Evolutionary conservation across 2,329 filamentous ascomycete genomes (phyloP), one percentile per base, ranked within the genome.

Genomic region (Pseudogymnoascus destructans): DNA sequence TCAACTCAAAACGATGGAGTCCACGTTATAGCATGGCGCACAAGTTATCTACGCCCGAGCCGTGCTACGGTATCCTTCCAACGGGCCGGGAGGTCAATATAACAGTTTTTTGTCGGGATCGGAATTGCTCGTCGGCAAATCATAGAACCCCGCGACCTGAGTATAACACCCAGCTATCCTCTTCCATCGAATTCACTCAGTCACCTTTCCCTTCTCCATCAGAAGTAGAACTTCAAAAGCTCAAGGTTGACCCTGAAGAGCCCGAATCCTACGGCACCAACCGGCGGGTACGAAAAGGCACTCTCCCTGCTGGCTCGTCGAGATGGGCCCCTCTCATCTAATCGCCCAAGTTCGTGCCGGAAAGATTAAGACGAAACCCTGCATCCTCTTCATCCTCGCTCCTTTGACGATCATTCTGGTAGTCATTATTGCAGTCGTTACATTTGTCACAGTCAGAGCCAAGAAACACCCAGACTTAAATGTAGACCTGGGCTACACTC

Each of bases 61-160:
- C 61, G 79, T 95, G 3, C 79, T 84, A 64, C 76, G 77, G 6
- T 80, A 84, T 60, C 75, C 86, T 0, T 82, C 81, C n/a, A 95
- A 96, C 70, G 87, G 91, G 46, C 86, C 86, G 9, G 95, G 87
- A 75, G 79, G 83, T 40, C 73, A 81, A 0, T 75, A 74, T 0
- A 84, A 91, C 62, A 79, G 75, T 15, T 80, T 85, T 1, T 82
- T 96, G 42, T 73, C 75, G 23, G 80, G 85, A 62, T 95, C 96
- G 68, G 96, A 92, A 92, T 76, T 76, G 9, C 78, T 95, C 10
- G 85, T 95, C 1, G 89, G 66, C 72, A 96, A 66, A 77, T 75
- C n/a, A 81, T 91, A 75, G 91, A 91, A 42, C 73, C 17, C 17
- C 36, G 15, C 40, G 19, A 13, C 40, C 40, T 9, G 40, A 10